Percentiles rank a stretch among this genome's conserved stretches.
These are phyloP conservation scores for Chalciporus piperatus DNA, from an alignment of 768 basidiomycete genomes.

Conservation along the genomic window DNA sequence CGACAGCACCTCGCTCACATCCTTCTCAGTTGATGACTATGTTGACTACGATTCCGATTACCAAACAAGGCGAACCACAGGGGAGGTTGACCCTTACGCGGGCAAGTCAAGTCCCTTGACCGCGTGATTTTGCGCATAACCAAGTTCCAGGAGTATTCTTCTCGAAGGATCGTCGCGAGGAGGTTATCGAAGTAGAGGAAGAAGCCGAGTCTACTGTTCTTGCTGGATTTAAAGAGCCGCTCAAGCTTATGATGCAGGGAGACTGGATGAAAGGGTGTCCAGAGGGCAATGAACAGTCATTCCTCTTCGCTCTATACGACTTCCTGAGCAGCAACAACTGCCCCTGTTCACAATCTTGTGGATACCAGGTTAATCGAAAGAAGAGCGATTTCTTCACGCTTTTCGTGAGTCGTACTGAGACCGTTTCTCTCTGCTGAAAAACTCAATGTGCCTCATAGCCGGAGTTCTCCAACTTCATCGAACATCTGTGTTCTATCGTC, in stretches of 20 bases:
- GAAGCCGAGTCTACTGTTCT: slow-evolving; percentile 54
- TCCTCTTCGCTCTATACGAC: slow-evolving; percentile 82
- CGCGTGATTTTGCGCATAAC: slow-evolving; percentile 5
- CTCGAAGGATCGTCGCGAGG: slow-evolving; percentile 89
- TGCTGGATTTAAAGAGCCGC: slow-evolving; percentile 40
- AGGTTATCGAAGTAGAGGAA: slow-evolving; percentile 90
- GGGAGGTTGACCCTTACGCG: slow-evolving; percentile 85
- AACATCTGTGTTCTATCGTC: slow-evolving; percentile 57
- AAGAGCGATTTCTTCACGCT: slow-evolving; percentile 82
- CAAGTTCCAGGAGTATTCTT: slow-evolving; percentile 76
- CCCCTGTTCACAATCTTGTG: slow-evolving; percentile 75
- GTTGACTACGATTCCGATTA: slow-evolving; percentile 84
- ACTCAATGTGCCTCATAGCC: slow-evolving; percentile 43
- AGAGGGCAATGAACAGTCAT: slow-evolving; percentile 86
- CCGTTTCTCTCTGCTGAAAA: neutral
- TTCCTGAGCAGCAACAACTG: slow-evolving; percentile 63
- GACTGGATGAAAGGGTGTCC: slow-evolving; percentile 99
- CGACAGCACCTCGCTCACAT: slow-evolving; percentile 7
- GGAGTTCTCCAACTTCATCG: slow-evolving; percentile 68
- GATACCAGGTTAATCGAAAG: slow-evolving; percentile 53
- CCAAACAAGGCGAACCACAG: slow-evolving; percentile 45
- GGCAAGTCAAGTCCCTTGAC: slow-evolving; percentile 41
- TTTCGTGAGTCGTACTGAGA: slow-evolving; percentile 53
- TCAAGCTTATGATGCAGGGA: slow-evolving; percentile 78
- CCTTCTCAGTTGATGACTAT: slow-evolving; percentile 48